Percentiles rank a stretch among this genome's conserved stretches.
phyloP scores from a whole-genome alignment of 148 eudicot genomes.

The Rhododendron williamsianum region DNA sequence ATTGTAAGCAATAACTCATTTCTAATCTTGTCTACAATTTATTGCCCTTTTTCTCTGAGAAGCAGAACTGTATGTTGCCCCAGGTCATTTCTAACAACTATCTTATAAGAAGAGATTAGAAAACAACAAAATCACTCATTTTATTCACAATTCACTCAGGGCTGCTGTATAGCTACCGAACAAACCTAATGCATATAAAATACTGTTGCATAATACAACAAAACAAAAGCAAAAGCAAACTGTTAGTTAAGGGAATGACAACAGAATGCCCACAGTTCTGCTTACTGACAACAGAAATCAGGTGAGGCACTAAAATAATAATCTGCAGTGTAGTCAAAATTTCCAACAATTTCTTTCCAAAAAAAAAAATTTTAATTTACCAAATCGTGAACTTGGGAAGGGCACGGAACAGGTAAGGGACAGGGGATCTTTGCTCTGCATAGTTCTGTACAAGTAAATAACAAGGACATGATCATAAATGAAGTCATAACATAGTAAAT shows the following conservation, averaged over 20 bases:
- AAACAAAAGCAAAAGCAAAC: neutral
- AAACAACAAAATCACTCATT: neutral
- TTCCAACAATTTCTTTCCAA: conserved; percentile 24
- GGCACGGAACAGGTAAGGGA: neutral
- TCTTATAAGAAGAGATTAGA: neutral
- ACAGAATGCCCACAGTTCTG: neutral
- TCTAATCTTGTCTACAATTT: neutral
- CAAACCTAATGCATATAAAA: neutral
- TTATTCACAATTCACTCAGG: neutral
- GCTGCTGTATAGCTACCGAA: neutral
- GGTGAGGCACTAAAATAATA: conserved; percentile 19
- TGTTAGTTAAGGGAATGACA: conserved; percentile 2
- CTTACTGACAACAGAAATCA: conserved; percentile 18
- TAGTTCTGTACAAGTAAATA: neutral
- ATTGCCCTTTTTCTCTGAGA: neutral
- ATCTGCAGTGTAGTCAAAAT: conserved; percentile 16
- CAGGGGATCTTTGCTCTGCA: neutral
- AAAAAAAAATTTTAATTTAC: neutral
- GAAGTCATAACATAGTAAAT: neutral
- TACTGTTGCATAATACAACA: neutral
- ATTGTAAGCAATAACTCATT: neutral
- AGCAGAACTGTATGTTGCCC: neutral
- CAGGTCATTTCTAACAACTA: neutral
- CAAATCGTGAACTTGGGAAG: conserved; percentile 9
- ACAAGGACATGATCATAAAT: neutral